Percentiles rank a stretch among this genome's conserved stretches.
These are phyloP conservation scores for Craspedostauros australis DNA, from an alignment of 108 stramenopile genomes.

Conservation along the genomic window DNA sequence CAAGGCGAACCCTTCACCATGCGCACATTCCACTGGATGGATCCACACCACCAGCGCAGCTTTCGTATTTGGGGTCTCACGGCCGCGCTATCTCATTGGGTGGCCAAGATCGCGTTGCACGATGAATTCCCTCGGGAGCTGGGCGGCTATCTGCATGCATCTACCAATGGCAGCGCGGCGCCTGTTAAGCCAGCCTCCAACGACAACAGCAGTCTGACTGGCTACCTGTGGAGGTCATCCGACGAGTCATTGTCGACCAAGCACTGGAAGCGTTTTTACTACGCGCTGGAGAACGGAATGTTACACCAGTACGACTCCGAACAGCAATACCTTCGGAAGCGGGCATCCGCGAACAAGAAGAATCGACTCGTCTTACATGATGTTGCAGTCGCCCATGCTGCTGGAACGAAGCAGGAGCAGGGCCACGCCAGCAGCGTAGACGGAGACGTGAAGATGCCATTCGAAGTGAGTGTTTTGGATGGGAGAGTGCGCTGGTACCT, in stretches of 20 bases:
- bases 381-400: no score
- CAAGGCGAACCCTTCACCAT: constrained; percentile 40
- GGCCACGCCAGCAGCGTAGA: background rate
- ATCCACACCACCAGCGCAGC: background rate
- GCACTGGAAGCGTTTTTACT: constrained; percentile 14
- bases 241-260: no score
- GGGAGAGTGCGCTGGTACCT: no score
- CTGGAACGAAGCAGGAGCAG: constrained; percentile 7
- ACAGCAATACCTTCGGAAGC: constrained; percentile 15
- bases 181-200: background rate
- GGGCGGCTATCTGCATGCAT: background rate
- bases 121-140: background rate
- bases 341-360: constrained; percentile 31
- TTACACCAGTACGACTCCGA: constrained; percentile 37
- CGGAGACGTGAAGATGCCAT: no score
- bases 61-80: constrained; percentile 67
- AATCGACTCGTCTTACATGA: no score
- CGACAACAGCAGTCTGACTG: background rate
- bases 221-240: no score
- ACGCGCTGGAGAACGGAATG: constrained; percentile 4
- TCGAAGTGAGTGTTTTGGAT: no score
- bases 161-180: background rate
- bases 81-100: constrained; percentile 47
- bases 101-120: constrained; percentile 33
- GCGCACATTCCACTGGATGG: constrained; percentile 16